A percentile compares a stretch with the other conserved stretches of the same genome.
Evolutionary conservation across 345 rosid species (phyloP).

Genomic region (Pistacia vera): DNA sequence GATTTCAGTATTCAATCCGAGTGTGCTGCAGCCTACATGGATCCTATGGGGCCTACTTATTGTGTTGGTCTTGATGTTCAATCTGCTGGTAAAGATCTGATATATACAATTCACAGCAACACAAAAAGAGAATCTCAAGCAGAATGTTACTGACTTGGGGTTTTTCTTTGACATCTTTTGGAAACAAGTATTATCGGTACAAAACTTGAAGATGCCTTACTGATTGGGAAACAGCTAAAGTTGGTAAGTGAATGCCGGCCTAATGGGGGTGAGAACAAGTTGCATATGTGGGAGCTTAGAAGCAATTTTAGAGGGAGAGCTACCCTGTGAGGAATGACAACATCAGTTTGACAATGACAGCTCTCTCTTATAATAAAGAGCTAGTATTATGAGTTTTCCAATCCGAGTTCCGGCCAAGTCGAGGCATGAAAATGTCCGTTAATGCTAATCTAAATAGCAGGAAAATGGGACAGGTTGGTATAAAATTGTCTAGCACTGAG

Average conservation of each 20-base stretch:
- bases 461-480: constrained; percentile 70
- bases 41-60: constrained; percentile 52
- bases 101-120: constrained; percentile 60
- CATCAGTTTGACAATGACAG: constrained; percentile 57
- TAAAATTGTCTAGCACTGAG: constrained; percentile 72
- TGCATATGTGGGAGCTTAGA: constrained; percentile 75
- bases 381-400: constrained; percentile 68
- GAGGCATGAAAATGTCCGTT: constrained; percentile 53
- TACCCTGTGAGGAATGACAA: constrained; percentile 73
- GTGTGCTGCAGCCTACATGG: constrained; percentile 60
- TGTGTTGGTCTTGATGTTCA: constrained; percentile 76
- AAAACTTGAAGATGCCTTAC: constrained; percentile 75
- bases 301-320: constrained; percentile 72
- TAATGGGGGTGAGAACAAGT: constrained; percentile 61
- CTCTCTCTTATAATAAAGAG: constrained; percentile 69
- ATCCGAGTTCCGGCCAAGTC: constrained; percentile 61
- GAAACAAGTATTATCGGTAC: constrained; percentile 67
- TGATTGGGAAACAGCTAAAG: constrained; percentile 74
- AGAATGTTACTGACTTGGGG: constrained; percentile 65
- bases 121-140: constrained; percentile 60
- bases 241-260: constrained; percentile 65
- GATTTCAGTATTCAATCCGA: constrained; percentile 77
- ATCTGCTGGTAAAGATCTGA: constrained; percentile 71
- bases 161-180: constrained; percentile 62
- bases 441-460: constrained; percentile 69